Conservation (phyloP, 2,329 filamentous ascomycete species). For the Neofusicoccum umdonicola region DNA sequence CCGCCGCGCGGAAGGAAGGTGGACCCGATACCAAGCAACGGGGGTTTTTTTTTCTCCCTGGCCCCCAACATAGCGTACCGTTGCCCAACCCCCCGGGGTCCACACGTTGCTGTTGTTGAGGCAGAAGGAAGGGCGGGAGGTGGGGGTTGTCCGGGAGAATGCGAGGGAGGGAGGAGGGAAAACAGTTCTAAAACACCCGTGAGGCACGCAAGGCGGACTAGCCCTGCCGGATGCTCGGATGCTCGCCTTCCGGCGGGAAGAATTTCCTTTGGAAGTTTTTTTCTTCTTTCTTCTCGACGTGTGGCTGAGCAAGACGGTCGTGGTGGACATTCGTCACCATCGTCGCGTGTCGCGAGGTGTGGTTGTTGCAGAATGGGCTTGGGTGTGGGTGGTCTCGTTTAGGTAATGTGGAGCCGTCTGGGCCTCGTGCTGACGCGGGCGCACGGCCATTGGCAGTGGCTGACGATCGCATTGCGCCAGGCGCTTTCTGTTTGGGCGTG, state of each 20-base stretch:
- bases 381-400: neutral
- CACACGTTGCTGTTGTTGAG: neutral
- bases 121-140: neutral
- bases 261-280: neutral
- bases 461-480: neutral
- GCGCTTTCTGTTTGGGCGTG: neutral
- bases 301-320: neutral
- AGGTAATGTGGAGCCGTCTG: neutral
- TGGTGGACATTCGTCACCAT: neutral
- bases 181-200: neutral
- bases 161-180: neutral
- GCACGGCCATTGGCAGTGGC: too few species aligned
- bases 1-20: too few species aligned
- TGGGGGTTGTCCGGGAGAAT: neutral
- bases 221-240: neutral
- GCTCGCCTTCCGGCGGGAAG: neutral
- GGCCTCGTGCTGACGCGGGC: neutral
- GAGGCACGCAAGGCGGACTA: neutral
- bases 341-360: neutral
- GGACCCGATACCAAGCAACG: neutral
- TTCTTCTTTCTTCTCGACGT: neutral
- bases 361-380: neutral
- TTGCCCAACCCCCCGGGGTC: too few species aligned
- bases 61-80: too few species aligned
- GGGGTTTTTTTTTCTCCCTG: neutral